These are phyloP conservation scores for Draba incana DNA, from an alignment of 345 rosid species.

Conservation along the genomic window DNA sequence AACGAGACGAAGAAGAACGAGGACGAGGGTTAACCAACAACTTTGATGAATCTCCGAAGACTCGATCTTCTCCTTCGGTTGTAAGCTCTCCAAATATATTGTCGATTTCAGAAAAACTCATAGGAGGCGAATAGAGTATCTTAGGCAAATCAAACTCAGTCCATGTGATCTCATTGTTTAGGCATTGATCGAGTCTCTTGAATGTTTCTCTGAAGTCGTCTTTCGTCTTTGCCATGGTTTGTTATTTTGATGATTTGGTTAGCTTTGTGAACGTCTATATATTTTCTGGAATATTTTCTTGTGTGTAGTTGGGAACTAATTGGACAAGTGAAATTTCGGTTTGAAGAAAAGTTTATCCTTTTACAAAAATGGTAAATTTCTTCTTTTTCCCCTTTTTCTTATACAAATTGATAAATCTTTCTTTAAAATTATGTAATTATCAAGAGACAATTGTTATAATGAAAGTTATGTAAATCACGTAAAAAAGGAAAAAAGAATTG, in stretches of 20 bases:
- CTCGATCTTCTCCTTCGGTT: constrained; percentile 24
- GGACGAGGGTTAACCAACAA: not conserved
- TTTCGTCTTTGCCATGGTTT: not conserved
- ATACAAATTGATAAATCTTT: too few relatives aligned
- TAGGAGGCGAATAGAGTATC: not conserved
- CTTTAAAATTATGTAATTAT: too few relatives aligned
- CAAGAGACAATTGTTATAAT: too few relatives aligned
- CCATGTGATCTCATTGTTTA: constrained; percentile 9
- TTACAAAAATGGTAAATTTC: too few relatives aligned
- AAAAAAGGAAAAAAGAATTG: too few relatives aligned
- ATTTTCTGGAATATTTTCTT: too few relatives aligned
- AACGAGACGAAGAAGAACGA: not conserved
- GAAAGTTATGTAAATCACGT: too few relatives aligned
- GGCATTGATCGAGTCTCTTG: constrained; percentile 3
- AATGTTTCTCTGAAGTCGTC: constrained; percentile 21
- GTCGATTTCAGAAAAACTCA: constrained; percentile 16
- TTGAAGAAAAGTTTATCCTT: too few relatives aligned
- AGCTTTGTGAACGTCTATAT: too few relatives aligned
- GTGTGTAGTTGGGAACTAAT: too few relatives aligned
- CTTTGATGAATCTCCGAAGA: not conserved
- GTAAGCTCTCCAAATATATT: constrained; percentile 18
- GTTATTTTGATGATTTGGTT: not conserved
- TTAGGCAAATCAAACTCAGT: not conserved
- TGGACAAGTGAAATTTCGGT: too few relatives aligned
- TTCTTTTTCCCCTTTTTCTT: too few relatives aligned